A percentile compares a stretch with the other conserved stretches of the same genome.
Conservation (phyloP, 164 flowering plant species). For the Stephania japonica region DNA sequence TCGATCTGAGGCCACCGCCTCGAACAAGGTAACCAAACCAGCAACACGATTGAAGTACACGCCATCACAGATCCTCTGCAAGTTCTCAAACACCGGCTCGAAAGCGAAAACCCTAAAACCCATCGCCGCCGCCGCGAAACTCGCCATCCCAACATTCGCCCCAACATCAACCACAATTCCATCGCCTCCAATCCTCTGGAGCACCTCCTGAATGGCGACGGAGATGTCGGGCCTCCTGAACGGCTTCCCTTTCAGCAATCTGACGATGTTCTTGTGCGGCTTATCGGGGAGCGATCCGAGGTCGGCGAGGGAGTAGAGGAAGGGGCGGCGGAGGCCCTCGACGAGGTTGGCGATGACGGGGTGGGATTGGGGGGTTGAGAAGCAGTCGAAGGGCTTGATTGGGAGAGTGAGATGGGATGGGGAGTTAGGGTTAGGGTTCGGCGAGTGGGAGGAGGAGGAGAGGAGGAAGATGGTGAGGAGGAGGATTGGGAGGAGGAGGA, state of each 20-base stretch:
- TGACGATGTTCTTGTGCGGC: conserved; percentile 83
- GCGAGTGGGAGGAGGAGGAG: conserved; percentile 5
- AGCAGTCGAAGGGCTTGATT: conserved; percentile 73
- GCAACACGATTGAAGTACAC: conserved; percentile 72
- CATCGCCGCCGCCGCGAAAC: conserved; percentile 93
- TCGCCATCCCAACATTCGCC: conserved; percentile 97
- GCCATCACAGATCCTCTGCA: conserved; percentile 98
- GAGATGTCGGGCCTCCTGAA: conserved; percentile 82
- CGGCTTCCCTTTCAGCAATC: conserved; percentile 70
- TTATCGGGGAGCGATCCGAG: conserved; percentile 76
- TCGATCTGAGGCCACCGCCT: conserved; percentile 88
- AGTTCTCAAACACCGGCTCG: conserved; percentile 94
- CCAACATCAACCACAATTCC: conserved; percentile 88
- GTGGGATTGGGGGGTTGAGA: conserved; percentile 57
- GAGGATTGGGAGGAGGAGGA: conserved; percentile 22
- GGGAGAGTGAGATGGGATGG: conserved; percentile 8
- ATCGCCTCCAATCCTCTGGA: conserved; percentile 39
- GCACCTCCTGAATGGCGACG: conserved; percentile 46
- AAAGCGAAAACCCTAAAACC: conserved; percentile 83
- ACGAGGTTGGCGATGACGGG: conserved; percentile 86
- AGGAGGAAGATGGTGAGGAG: conserved; percentile 24
- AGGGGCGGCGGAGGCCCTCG: conserved; percentile 73
- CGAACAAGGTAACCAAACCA: conserved; percentile 60
- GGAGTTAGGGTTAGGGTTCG: conserved; percentile 14
- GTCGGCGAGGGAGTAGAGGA: conserved; percentile 82